A percentile compares a stretch with the other conserved stretches of the same genome.
These are phyloP conservation scores for Fusarium sp. DNA, from an alignment of 2,329 filamentous ascomycete genomes.

Conservation along the genomic window DNA sequence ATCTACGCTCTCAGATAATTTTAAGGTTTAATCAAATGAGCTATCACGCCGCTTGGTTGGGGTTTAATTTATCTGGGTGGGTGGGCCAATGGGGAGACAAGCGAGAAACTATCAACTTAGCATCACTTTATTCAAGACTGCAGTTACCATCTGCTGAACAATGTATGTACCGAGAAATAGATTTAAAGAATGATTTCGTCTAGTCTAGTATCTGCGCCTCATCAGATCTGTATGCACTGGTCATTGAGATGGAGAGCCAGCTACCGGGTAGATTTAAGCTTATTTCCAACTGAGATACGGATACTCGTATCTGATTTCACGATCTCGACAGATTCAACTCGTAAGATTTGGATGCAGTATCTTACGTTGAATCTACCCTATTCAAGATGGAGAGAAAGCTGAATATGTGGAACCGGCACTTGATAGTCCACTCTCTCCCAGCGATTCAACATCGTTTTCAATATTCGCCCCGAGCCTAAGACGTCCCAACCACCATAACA, in stretches of 20 bases:
- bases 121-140: not conserved
- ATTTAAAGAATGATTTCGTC: not conserved
- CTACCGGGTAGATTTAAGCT: not conserved
- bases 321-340: not conserved
- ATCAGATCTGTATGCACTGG: not conserved
- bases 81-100: not conserved
- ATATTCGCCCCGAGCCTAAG: too few relatives aligned
- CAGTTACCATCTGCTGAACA: not conserved
- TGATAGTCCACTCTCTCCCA: not conserved
- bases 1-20: not conserved
- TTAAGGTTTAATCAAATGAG: not conserved
- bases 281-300: not conserved
- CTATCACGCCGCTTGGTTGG: not conserved
- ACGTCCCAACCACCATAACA: too few relatives aligned
- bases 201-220: not conserved
- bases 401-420: not conserved
- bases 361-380: not conserved
- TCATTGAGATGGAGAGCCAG: not conserved
- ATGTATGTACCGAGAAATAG: rapidly evolving
- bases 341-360: not conserved
- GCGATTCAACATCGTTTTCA: too few relatives aligned
- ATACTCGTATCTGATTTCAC: not conserved
- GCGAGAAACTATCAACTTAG: not conserved
- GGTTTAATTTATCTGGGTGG: not conserved
- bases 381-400: not conserved